Percentiles rank a stretch among this genome's conserved stretches.
phyloP scores from a whole-genome alignment of 1,284 basidiomycete species.

The Ceratobasidium theobromae region DNA sequence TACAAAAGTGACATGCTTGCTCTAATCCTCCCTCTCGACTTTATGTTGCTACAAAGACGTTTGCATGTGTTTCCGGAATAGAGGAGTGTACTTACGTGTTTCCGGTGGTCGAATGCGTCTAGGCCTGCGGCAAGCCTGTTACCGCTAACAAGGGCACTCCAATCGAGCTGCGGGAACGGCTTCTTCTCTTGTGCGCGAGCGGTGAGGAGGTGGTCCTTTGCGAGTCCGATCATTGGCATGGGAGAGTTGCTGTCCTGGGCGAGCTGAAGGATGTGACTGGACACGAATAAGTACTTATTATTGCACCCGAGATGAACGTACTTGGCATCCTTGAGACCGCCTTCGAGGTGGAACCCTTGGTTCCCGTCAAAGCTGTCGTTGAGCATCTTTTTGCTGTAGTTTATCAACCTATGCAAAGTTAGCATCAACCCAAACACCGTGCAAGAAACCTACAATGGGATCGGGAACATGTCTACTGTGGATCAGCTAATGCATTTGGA shows the following conservation, averaged over 20 bases:
- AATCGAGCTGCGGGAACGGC: constrained; percentile 62
- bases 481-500: constrained; percentile 38
- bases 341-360: constrained; percentile 82
- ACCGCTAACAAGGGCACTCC: constrained; percentile 71
- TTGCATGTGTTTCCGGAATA: background rate
- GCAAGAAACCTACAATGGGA: constrained; percentile 51
- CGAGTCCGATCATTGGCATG: constrained; percentile 77
- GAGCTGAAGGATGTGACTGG: constrained; percentile 64
- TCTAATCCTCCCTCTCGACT: constrained; percentile 18
- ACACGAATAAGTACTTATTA: too few relatives aligned
- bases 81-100: constrained; percentile 35
- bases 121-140: constrained; percentile 68
- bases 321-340: constrained; percentile 82
- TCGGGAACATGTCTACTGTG: constrained; percentile 58
- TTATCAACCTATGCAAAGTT: constrained; percentile 48
- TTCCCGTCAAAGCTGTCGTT: constrained; percentile 74
- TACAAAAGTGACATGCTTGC: background rate
- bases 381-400: constrained; percentile 69
- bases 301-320: constrained; percentile 41
- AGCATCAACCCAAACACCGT: constrained; percentile 38
- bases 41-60: constrained; percentile 28
- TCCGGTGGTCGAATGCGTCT: constrained; percentile 56
- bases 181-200: constrained; percentile 66
- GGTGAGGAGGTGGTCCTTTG: constrained; percentile 67
- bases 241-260: constrained; percentile 69